phyloP scores from a whole-genome alignment of 352 stramenopile species.

The Elongisporangium anandrum region DNA sequence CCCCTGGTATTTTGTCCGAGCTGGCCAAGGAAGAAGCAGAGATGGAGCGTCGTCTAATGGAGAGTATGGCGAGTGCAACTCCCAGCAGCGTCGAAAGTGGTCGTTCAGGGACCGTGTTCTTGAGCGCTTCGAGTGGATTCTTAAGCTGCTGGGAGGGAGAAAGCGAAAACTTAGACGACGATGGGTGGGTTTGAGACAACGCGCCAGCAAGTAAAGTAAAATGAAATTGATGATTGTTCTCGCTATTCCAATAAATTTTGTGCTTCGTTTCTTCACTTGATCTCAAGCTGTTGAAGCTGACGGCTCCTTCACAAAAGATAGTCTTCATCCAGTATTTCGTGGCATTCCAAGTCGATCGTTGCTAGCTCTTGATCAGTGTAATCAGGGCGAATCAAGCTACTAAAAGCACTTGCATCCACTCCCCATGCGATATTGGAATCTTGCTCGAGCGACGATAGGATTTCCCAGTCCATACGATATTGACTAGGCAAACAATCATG shows the following conservation, averaged over 20 bases:
- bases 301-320: conserved; percentile 1
- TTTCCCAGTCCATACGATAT: conserved; percentile 44
- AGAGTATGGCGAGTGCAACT: conserved; percentile 2
- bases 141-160: conserved; percentile 48
- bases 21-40: conserved; percentile 45
- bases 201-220: neutral
- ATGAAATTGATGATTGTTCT: neutral
- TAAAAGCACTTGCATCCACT: neutral
- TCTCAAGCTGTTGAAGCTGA: neutral
- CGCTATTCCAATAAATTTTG: neutral
- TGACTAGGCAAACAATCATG: conserved; percentile 27
- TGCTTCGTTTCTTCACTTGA: neutral
- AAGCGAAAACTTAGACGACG: conserved; percentile 34
- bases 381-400: neutral
- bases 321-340: conserved; percentile 14
- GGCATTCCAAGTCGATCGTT: conserved; percentile 21
- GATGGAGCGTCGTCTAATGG: conserved; percentile 25
- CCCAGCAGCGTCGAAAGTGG: neutral
- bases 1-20: conserved; percentile 10
- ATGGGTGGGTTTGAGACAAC: conserved; percentile 18
- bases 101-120: neutral
- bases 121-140: conserved; percentile 49
- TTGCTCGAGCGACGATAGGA: conserved; percentile 26
- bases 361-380: neutral
- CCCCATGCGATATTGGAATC: neutral